These are phyloP conservation scores for Sporothrix pseudoabietina DNA, from an alignment of 2,329 filamentous ascomycete genomes.

Conservation along the genomic window DNA sequence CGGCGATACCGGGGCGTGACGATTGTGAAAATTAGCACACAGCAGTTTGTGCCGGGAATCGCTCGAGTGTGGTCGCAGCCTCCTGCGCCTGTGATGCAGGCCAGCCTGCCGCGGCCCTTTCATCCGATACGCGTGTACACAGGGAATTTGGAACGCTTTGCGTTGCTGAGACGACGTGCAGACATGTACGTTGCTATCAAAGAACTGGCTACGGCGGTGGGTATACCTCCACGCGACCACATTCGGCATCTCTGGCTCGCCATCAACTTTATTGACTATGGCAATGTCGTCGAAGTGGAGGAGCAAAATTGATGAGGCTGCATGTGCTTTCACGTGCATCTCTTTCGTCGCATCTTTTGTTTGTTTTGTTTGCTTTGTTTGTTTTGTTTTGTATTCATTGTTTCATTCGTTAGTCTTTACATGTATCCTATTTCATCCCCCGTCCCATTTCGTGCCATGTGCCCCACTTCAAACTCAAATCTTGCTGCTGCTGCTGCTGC, in stretches of 20 bases:
- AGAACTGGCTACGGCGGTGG: neutral
- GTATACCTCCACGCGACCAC: neutral
- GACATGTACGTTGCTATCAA: neutral
- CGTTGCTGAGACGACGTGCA: no score
- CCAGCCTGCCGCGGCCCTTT: no score
- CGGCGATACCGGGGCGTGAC: neutral
- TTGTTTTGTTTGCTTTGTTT: neutral
- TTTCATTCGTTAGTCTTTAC: neutral
- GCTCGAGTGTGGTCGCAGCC: neutral
- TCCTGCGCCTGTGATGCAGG: no score
- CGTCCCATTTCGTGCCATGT: neutral
- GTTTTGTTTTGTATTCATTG: conserved; percentile 6
- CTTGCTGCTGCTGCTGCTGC: neutral
- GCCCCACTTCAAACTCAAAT: neutral
- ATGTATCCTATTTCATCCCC: neutral
- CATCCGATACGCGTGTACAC: neutral
- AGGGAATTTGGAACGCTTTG: neutral
- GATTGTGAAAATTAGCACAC: conserved; percentile 5
- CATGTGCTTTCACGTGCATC: neutral
- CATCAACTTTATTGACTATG: neutral
- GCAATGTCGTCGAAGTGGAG: neutral
- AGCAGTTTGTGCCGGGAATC: neutral
- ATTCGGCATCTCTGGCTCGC: neutral
- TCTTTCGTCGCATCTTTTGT: neutral
- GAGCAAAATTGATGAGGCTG: neutral